Evolutionary conservation across 2,329 filamentous ascomycete species (phyloP).

Genomic region (Ceratocystis lukuohia): DNA sequence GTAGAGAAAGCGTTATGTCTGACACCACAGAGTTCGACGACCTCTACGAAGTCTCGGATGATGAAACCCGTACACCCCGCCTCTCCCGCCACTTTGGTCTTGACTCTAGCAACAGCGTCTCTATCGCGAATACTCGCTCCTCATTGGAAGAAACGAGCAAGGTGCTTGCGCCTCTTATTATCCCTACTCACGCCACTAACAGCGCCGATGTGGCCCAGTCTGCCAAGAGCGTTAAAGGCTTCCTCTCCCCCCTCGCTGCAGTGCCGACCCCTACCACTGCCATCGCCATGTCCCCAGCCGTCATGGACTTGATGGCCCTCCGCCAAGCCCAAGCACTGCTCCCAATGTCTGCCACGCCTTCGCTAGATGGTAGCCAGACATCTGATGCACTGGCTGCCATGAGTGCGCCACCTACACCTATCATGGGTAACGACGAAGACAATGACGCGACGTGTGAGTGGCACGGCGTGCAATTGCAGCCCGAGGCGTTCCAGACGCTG

Average conservation of each 20-base stretch:
- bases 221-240: constrained; percentile 31
- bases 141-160: constrained; percentile 6
- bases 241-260: constrained; percentile 38
- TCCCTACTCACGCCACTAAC: constrained; percentile 28
- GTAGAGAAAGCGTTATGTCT: constrained; percentile 48
- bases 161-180: constrained; percentile 37
- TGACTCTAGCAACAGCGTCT: neutral
- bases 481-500: constrained; percentile 60
- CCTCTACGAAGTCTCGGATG: constrained; percentile 73
- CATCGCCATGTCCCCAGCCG: constrained; percentile 62
- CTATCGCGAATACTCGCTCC: neutral
- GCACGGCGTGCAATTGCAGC: constrained; percentile 62
- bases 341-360: constrained; percentile 67
- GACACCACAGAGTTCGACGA: constrained; percentile 69
- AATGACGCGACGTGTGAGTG: constrained; percentile 45
- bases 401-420: constrained; percentile 74
- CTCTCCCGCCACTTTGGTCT: constrained; percentile 7
- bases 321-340: constrained; percentile 54
- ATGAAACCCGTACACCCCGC: constrained; percentile 40
- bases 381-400: constrained; percentile 76
- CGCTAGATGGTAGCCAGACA: constrained; percentile 74
- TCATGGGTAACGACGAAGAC: constrained; percentile 45
- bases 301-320: constrained; percentile 55
- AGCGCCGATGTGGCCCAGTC: constrained; percentile 7
- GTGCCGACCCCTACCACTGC: constrained; percentile 51